Evolutionary conservation across 1,139 yeast genomes (phyloP), one percentile per base, ranked within the genome.

Genomic region (Candida gigantensis): DNA sequence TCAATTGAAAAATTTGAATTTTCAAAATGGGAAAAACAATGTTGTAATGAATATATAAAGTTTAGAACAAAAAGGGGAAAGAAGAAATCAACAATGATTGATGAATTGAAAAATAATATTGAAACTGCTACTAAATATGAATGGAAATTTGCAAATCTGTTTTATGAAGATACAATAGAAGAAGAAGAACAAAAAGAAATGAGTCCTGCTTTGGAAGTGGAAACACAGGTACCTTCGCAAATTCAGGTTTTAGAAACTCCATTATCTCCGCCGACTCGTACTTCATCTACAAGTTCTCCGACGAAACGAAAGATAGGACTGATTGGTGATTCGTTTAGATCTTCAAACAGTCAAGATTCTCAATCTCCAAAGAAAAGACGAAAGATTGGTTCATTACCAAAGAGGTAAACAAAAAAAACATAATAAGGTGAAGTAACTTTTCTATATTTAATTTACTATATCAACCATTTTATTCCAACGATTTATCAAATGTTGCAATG

Each of bases 401-500:
- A 16, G 28, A 39, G 32, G 13, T 30, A 17, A 29, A 27, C 16
- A 6, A 9, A 10, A 11, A 21, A 28, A 12, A 20, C n/a, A 16
- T 12, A n/a, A n/a, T n/a, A n/a, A n/a, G n/a, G n/a, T n/a, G n/a
- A n/a, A n/a, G 7, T 31, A 26, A 36, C 33, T n/a, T 31, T 13
- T 21, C 11, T 36, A 17, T 16, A 31, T 19, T 24, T 24, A 18
- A 13, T 17, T 31, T 8, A 6, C 13, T 4, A 32, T 19, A 21
- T 24, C 28, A 6, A 47, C 45, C 44, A 64, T 45, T 25, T 49
- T 34, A 6, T 53, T 39, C 83, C 83, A 78, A 36, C 78, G 51
- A 8, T 55, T 46, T 0, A 60, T 49, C 10, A 77, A 52, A 27
- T 49, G 31, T n/a, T 49, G 50, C 37, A 78, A 52, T 3, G 79